These are phyloP conservation scores for Lunularia cruciata DNA, from an alignment of 225 moss, liverwort and hornwort genomes.

Conservation along the genomic window DNA sequence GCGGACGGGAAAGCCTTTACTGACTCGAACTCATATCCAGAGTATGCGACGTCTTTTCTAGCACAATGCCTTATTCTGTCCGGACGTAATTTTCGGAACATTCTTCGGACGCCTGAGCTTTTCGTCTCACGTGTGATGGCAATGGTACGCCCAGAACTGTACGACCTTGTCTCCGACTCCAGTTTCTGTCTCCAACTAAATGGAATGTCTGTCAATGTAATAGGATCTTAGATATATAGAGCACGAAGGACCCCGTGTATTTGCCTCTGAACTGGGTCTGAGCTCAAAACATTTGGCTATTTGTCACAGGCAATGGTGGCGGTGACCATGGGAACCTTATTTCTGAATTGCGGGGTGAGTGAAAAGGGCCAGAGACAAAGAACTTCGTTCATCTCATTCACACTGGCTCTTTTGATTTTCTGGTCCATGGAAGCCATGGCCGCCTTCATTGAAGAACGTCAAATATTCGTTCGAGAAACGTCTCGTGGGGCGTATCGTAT, in stretches of 20 bases:
- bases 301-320: conserved; percentile 57
- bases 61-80: conserved; percentile 34
- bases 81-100: conserved; percentile 32
- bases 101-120: conserved; percentile 43
- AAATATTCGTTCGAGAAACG: conserved; percentile 74
- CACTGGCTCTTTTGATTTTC: conserved; percentile 62
- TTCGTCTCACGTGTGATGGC: conserved; percentile 39
- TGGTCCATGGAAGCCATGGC: conserved; percentile 69
- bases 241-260: background rate
- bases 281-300: too few relatives aligned
- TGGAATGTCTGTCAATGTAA: background rate
- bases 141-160: background rate
- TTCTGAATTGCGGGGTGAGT: conserved; percentile 33
- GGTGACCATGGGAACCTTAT: conserved; percentile 65
- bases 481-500: conserved; percentile 82
- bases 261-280: background rate
- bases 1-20: background rate
- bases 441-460: conserved; percentile 71
- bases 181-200: background rate
- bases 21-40: background rate
- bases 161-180: background rate
- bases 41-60: conserved; percentile 36
- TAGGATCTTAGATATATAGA: background rate
- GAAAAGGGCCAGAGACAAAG: conserved; percentile 58
- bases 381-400: conserved; percentile 57